Base-by-base conservation (phyloP, 331 rosid species). In the Malus hybrid region DNA sequence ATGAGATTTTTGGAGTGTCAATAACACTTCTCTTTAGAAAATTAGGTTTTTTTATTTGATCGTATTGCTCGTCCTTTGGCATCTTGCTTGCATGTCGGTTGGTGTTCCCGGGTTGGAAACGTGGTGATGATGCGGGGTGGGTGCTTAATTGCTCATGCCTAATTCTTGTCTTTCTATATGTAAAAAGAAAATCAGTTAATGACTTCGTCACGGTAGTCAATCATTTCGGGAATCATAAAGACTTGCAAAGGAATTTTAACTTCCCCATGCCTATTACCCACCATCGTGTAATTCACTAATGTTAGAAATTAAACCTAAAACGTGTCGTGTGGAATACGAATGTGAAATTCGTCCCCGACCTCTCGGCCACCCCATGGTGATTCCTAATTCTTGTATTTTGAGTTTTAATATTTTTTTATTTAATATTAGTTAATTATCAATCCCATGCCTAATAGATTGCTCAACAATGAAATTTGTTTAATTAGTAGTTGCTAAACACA, bases 221-320 rank as follows among this genome's bases (percentile, higher is more conserved):
- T 0, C 1, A 39, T 39, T 39, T 39, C 12, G 4, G 0, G 1
- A 0, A 0, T 39, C 0, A 39, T 0, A 39, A 39, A 39, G 0
- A 39, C 0, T 39, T 0, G 2, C 1, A 2, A 3, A 39, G 4
- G 1, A 39, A 9, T 39, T 39, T 39, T 2, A 39, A 39, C 12
- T 1, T 39, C 0, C 1, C 1, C 0, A 39, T 39, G 46, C 4
- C 4, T 3, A 39, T 39, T 39, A 2, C 1, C 4, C 4, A 39
- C 0, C 1, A 39, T 39, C 4, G 46, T 39, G 4, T 39, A 2
- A 39, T 39, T 39, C 12, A 9, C 4, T 9, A 39, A 0, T 0
- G 0, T 0, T 0, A 36, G 1, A 0, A 36, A 36, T 36, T 1
- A 0, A 36, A 39, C 4, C 1, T 39, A 39, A 7, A 39, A 39